Evolutionary conservation across 305 asterid genomes (phyloP).

Genomic region (Fraxinus albicans): DNA sequence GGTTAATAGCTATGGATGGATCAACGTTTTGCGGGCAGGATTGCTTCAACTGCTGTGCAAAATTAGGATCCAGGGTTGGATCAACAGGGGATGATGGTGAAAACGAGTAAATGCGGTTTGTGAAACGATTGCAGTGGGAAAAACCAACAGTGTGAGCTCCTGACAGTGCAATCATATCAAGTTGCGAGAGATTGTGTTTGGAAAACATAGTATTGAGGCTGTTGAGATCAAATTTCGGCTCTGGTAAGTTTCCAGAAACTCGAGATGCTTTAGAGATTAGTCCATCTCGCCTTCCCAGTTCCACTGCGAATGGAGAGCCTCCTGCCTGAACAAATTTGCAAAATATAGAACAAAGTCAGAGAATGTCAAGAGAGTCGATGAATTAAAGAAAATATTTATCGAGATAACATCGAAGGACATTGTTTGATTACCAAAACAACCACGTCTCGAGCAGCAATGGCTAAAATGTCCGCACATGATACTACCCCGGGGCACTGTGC

Average conservation of each 20-base stretch:
- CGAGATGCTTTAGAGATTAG: constrained; percentile 46
- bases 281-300: constrained; percentile 71
- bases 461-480: constrained; percentile 72
- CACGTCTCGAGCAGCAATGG: constrained; percentile 76
- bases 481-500: constrained; percentile 61
- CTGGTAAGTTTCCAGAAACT: constrained; percentile 60
- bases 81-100: constrained; percentile 45
- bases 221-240: constrained; percentile 44
- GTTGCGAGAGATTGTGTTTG: constrained; percentile 40
- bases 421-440: constrained; percentile 46
- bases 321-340: constrained; percentile 46
- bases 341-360: not conserved
- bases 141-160: constrained; percentile 71
- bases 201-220: constrained; percentile 48
- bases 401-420: not conserved
- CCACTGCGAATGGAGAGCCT: constrained; percentile 53
- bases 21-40: constrained; percentile 57
- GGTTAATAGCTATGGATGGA: constrained; percentile 42
- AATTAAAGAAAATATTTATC: not conserved
- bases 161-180: constrained; percentile 62
- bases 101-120: constrained; percentile 57
- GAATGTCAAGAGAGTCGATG: not conserved
- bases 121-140: constrained; percentile 65
- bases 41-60: constrained; percentile 57
- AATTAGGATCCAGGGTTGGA: constrained; percentile 57